phyloP scores from a whole-genome alignment of 2,329 filamentous ascomycete species.

The Curvularia eragrostidis region DNA sequence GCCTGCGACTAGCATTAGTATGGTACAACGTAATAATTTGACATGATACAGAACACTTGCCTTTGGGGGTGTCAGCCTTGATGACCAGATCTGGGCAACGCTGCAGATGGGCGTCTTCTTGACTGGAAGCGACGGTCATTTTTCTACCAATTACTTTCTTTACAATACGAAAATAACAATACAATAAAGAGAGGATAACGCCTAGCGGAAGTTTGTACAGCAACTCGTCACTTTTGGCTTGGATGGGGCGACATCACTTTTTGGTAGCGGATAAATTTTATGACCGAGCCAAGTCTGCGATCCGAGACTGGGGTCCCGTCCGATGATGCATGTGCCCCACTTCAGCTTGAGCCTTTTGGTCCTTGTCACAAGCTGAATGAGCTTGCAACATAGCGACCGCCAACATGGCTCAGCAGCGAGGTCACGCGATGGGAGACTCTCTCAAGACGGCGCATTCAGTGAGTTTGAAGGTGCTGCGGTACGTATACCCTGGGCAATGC shows the following conservation, averaged over 20 bases:
- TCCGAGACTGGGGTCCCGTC: slow-evolving; percentile 5
- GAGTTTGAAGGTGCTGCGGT: slow-evolving; percentile 84
- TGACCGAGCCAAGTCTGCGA: slow-evolving; percentile 13
- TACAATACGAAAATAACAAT: neutral
- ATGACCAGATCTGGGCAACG: slow-evolving; percentile 54
- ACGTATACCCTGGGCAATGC: slow-evolving; percentile 49
- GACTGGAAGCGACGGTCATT: slow-evolving; percentile 5
- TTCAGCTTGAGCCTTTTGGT: slow-evolving; percentile 16
- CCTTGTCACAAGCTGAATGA: slow-evolving; percentile 14
- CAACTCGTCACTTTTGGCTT: neutral
- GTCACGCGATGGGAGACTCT: slow-evolving; percentile 48
- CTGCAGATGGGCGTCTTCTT: slow-evolving; percentile 43
- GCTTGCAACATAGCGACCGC: slow-evolving; percentile 12
- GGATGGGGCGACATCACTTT: neutral
- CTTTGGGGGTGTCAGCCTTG: slow-evolving; percentile 60
- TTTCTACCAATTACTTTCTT: neutral
- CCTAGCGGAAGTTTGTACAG: neutral
- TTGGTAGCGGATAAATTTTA: slow-evolving; percentile 11
- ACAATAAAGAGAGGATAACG: neutral
- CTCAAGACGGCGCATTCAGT: slow-evolving; percentile 71
- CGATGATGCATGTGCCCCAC: slow-evolving; percentile 18
- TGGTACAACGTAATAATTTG: no score
- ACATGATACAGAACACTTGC: slow-evolving; percentile 35
- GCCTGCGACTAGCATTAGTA: slow-evolving; percentile 48
- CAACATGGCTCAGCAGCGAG: slow-evolving; percentile 50